These are phyloP conservation scores for Penicillium sp. DNA, from an alignment of 2,329 filamentous ascomycete species.

Conservation along the genomic window DNA sequence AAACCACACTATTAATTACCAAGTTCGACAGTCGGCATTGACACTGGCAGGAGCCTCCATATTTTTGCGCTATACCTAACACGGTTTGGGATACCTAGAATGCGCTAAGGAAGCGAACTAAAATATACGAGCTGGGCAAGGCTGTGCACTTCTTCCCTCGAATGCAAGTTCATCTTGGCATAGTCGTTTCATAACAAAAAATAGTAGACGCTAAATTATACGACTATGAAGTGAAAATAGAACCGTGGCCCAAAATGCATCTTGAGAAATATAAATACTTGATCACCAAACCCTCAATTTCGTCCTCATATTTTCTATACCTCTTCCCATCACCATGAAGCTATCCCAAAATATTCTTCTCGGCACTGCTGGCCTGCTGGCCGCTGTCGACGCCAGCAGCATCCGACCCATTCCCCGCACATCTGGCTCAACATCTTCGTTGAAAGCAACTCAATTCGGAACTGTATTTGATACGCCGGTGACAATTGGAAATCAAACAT, in stretches of 20 bases:
- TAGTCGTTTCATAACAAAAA: too few species aligned
- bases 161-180: too few species aligned
- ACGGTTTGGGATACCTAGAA: too few species aligned
- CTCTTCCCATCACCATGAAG: neutral
- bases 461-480: constrained; percentile 26
- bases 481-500: constrained; percentile 36
- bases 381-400: neutral
- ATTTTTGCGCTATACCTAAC: too few species aligned
- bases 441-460: constrained; percentile 8
- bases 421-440: neutral
- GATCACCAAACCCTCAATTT: neutral
- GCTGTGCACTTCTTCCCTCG: neutral
- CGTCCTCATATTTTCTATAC: too few species aligned
- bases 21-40: too few species aligned
- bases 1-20: too few species aligned
- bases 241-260: too few species aligned
- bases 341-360: neutral
- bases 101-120: neutral
- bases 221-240: neutral
- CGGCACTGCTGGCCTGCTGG: neutral
- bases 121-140: neutral
- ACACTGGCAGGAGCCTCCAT: too few species aligned
- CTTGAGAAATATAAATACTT: neutral
- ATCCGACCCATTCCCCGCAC: neutral
- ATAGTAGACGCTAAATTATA: neutral